phyloP scores from a whole-genome alignment of 1,139 yeast species.

The Arxiozyma bovina region DNA sequence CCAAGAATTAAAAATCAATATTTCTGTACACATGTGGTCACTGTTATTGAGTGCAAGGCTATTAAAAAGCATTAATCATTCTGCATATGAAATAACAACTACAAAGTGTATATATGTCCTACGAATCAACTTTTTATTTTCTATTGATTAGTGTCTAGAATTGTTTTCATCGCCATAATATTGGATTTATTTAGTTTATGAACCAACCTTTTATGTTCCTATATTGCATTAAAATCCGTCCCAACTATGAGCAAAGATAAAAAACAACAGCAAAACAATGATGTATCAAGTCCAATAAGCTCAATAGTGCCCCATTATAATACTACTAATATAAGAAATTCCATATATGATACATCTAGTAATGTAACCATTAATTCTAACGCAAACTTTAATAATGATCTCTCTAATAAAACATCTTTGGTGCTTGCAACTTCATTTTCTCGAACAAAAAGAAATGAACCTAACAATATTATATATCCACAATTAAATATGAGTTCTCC shows the following conservation, averaged over 20 bases:
- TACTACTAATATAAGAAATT: neutral
- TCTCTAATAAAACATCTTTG: constrained; percentile 19
- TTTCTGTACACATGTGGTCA: neutral
- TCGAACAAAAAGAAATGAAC: constrained; percentile 23
- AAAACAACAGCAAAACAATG: neutral
- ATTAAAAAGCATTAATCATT: too few relatives aligned
- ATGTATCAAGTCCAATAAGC: neutral
- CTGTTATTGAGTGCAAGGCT: neutral
- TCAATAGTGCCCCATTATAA: neutral
- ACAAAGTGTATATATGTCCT: too few relatives aligned
- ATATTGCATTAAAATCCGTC: neutral
- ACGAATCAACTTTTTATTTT: too few relatives aligned
- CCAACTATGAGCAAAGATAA: neutral
- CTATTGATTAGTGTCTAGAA: too few relatives aligned
- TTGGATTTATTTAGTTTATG: neutral
- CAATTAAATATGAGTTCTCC: constrained; percentile 17
- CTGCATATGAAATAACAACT: too few relatives aligned
- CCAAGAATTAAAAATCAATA: neutral
- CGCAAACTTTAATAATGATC: constrained; percentile 5
- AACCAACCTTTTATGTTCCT: neutral
- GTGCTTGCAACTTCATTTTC: constrained; percentile 30
- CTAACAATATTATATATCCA: neutral
- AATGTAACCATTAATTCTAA: neutral
- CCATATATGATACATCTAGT: neutral
- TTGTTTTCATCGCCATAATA: neutral